phyloP scores from a whole-genome alignment of 2,329 filamentous ascomycete genomes.

The Talaromyces sp. region DNA sequence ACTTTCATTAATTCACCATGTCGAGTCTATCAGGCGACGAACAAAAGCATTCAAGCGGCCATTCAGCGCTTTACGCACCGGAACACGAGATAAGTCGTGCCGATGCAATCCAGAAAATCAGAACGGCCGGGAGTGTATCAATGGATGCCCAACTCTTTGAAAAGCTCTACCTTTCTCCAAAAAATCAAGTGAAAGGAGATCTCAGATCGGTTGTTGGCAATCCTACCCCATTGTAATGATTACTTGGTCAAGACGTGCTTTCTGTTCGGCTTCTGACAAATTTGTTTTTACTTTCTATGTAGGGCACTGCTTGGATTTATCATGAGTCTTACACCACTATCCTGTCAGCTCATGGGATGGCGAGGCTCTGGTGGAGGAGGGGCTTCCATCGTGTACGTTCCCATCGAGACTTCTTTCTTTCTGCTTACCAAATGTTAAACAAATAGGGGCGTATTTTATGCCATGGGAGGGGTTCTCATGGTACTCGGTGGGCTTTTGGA shows the following conservation, averaged over 20 bases:
- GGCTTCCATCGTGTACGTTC: slow-evolving; percentile 1
- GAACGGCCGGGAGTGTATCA: slow-evolving; percentile 51
- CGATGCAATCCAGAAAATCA: slow-evolving; percentile 39
- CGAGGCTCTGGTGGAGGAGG: slow-evolving; percentile 29
- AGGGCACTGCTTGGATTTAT: slow-evolving; percentile 52
- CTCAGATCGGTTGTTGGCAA: slow-evolving; percentile 21
- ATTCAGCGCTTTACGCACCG: background rate
- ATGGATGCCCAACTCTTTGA: slow-evolving; percentile 52
- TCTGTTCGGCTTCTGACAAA: slow-evolving; percentile 40
- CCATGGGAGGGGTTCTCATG: slow-evolving; percentile 27
- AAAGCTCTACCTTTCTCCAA: slow-evolving; percentile 44
- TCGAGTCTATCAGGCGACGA: background rate
- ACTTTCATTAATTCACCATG: background rate
- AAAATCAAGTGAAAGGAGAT: slow-evolving; percentile 27
- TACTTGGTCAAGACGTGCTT: slow-evolving; percentile 30
- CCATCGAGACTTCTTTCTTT: background rate
- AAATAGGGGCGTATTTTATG: slow-evolving; percentile 45
- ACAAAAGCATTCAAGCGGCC: background rate
- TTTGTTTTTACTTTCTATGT: background rate
- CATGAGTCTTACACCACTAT: slow-evolving; percentile 45
- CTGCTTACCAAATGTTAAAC: too few relatives aligned
- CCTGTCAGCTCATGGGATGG: slow-evolving; percentile 52
- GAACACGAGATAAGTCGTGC: background rate
- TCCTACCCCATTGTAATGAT: slow-evolving; percentile 32
- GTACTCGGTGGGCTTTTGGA: slow-evolving; percentile 49